These are phyloP conservation scores for Dactylellina leptospora DNA, from an alignment of 2,329 filamentous ascomycete genomes.

Conservation along the genomic window DNA sequence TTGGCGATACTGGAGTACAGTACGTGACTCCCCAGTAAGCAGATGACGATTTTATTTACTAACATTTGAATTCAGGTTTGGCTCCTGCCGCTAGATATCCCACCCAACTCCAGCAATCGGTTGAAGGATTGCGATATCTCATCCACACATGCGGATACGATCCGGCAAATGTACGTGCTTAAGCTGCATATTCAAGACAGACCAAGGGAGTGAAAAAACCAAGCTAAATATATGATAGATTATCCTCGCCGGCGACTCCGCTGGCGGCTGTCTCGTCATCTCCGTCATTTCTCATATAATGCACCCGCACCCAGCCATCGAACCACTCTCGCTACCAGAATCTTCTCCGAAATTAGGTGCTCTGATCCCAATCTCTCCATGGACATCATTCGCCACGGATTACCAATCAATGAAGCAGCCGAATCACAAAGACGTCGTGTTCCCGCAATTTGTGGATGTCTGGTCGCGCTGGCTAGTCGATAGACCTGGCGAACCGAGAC, in stretches of 20 bases:
- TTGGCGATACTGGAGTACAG: conserved; percentile 44
- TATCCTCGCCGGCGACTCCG: conserved; percentile 66
- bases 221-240: conserved; percentile 60
- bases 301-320: conserved; percentile 68
- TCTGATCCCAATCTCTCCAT: conserved; percentile 68
- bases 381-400: conserved; percentile 66
- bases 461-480: conserved; percentile 66
- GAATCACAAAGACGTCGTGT: conserved; percentile 65
- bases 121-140: conserved; percentile 36
- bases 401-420: conserved; percentile 63
- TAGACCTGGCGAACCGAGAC: conserved; percentile 53
- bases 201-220: conserved; percentile 82
- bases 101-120: conserved; percentile 28
- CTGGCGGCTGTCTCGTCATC: conserved; percentile 65
- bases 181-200: conserved; percentile 86
- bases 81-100: conserved; percentile 42
- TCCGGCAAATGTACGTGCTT: conserved; percentile 40
- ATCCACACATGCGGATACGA: conserved; percentile 32
- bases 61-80: no score
- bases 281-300: conserved; percentile 64
- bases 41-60: background rate
- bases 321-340: conserved; percentile 58
- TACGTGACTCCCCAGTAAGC: background rate
- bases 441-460: conserved; percentile 59
- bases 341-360: conserved; percentile 64